Evolutionary conservation across 495 filamentous ascomycete species (phyloP).

Genomic region (Letharia lupina): DNA sequence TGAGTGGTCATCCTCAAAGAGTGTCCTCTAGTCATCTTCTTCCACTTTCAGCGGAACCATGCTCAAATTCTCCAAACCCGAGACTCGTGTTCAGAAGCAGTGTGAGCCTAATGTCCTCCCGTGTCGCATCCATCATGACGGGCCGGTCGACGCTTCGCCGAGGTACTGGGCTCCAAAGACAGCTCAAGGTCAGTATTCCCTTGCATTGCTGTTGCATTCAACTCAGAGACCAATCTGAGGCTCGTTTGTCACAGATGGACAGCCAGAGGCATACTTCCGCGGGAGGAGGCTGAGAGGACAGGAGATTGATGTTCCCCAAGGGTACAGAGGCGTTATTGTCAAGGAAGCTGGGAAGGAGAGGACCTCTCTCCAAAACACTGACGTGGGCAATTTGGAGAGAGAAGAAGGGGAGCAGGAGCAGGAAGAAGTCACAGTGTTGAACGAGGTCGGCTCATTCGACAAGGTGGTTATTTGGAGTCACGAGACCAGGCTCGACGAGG

Average conservation of each 20-base stretch:
- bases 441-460: slow-evolving; percentile 63
- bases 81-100: slow-evolving; percentile 22
- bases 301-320: slow-evolving; percentile 57
- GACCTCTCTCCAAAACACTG: slow-evolving; percentile 25
- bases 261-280: slow-evolving; percentile 62
- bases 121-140: slow-evolving; percentile 73
- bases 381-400: slow-evolving; percentile 25
- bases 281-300: slow-evolving; percentile 73
- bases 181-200: slow-evolving; percentile 34
- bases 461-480: slow-evolving; percentile 79
- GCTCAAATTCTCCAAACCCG: slow-evolving; percentile 8
- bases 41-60: not conserved
- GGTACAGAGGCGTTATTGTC: slow-evolving; percentile 59
- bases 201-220: not conserved
- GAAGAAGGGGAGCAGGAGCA: slow-evolving; percentile 43
- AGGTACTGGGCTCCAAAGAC: slow-evolving; percentile 63
- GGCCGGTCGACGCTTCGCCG: slow-evolving; percentile 52
- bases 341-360: slow-evolving; percentile 35
- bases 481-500: slow-evolving; percentile 57
- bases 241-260: slow-evolving; percentile 31
- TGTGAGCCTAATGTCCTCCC: slow-evolving; percentile 74
- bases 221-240: not conserved
- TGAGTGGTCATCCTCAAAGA: no score
- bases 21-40: not conserved
- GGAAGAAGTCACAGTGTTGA: slow-evolving; percentile 49